phyloP scores from a whole-genome alignment of 306 rosid genomes.

The Alnus rubra region DNA sequence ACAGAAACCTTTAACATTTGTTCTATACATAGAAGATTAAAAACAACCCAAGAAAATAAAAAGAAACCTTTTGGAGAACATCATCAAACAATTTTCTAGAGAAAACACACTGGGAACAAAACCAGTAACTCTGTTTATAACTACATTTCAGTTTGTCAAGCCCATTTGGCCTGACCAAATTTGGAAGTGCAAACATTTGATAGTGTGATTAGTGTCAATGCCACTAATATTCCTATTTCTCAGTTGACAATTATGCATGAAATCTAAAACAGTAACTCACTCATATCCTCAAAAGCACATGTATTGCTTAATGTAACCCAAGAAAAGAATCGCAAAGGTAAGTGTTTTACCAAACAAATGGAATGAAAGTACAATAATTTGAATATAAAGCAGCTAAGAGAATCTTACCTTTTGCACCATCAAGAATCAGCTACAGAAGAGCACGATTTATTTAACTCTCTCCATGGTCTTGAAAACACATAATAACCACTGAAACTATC shows the following conservation, averaged over 20 bases:
- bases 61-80: not conserved
- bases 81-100: not conserved
- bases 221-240: too few relatives aligned
- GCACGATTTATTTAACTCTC: constrained; percentile 20
- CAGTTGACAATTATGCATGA: not conserved
- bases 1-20: not conserved
- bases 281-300: too few relatives aligned
- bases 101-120: constrained; percentile 13
- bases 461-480: constrained; percentile 21
- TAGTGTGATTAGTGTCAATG: too few relatives aligned
- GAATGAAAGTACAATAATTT: constrained; percentile 18
- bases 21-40: constrained; percentile 11
- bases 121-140: not conserved
- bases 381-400: not conserved
- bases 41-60: not conserved
- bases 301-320: not conserved
- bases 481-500: not conserved
- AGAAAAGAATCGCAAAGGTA: not conserved
- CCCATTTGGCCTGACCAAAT: constrained; percentile 3
- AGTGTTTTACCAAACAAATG: not conserved
- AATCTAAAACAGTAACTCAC: not conserved
- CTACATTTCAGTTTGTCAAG: not conserved
- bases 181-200: constrained; percentile 12
- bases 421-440: constrained; percentile 11
- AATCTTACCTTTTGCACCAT: constrained; percentile 32